Conservation (phyloP, 1,284 basidiomycete species). For the Irpex rosettiformis region DNA sequence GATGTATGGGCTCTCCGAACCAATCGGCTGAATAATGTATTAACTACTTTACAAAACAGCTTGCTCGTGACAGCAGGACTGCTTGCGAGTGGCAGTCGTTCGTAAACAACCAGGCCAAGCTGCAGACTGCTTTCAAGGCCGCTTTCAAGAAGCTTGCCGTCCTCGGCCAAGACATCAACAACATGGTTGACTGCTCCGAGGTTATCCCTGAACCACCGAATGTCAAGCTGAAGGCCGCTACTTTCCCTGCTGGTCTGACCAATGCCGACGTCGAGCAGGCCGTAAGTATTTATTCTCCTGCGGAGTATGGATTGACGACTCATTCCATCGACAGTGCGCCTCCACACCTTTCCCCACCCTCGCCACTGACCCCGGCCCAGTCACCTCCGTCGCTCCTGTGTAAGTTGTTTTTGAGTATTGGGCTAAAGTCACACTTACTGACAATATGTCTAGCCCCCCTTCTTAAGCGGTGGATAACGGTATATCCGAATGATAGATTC, state of each 20-base stretch:
- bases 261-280: conserved; percentile 18
- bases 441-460: conserved; percentile 2
- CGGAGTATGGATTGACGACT: background rate
- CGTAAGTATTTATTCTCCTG: background rate
- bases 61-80: conserved; percentile 26
- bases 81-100: conserved; percentile 26
- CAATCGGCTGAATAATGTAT: background rate
- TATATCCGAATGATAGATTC: background rate
- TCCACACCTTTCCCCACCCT: conserved; percentile 15
- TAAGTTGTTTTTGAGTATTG: conserved; percentile 10
- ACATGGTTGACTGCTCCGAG: background rate
- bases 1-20: conserved; percentile 8
- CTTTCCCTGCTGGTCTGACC: conserved; percentile 13
- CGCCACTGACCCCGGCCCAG: conserved; percentile 18
- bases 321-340: conserved; percentile 7
- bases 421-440: background rate
- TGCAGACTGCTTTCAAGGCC: conserved; percentile 2
- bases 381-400: conserved; percentile 21
- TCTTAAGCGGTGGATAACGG: background rate
- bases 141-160: conserved; percentile 2
- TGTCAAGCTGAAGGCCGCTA: conserved; percentile 6
- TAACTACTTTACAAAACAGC: conserved; percentile 4
- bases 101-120: conserved; percentile 7
- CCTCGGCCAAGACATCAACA: background rate
- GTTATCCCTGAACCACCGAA: conserved; percentile 3